Conservation (phyloP, 2,329 filamentous ascomycete genomes). For the Fusarium redolens region DNA sequence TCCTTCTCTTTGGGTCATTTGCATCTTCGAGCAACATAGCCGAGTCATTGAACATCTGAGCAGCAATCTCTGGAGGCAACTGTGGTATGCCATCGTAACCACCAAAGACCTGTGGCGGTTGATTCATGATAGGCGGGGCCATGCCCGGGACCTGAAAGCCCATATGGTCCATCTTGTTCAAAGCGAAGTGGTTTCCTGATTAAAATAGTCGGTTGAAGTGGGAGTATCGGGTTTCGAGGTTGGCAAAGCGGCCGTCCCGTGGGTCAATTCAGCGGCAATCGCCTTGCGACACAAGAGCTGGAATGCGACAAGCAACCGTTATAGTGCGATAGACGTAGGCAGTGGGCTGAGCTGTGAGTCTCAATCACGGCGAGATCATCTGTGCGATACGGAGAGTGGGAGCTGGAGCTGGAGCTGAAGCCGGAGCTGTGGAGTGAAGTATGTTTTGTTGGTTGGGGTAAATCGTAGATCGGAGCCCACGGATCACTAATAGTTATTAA, state of each 20-base stretch:
- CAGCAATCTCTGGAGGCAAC: conserved; percentile 66
- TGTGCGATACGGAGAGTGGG: background rate
- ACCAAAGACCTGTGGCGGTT: conserved; percentile 77
- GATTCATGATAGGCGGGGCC: conserved; percentile 71
- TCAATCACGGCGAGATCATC: conserved; percentile 10
- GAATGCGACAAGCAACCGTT: conserved; percentile 1
- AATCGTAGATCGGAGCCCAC: conserved; percentile 36
- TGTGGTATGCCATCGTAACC: conserved; percentile 71
- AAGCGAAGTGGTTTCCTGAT: background rate
- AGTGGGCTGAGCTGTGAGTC: background rate
- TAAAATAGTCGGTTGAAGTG: background rate
- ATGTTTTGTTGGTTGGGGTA: conserved; percentile 27
- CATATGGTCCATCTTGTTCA: conserved; percentile 58
- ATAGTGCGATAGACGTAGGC: background rate
- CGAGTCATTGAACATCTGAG: conserved; percentile 70
- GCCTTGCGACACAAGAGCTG: conserved; percentile 3
- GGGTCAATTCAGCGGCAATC: conserved; percentile 22
- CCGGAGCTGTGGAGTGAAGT: conserved; percentile 27
- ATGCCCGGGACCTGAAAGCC: conserved; percentile 69
- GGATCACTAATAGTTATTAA: conserved; percentile 31
- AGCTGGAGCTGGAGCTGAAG: background rate
- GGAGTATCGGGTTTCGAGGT: conserved; percentile 5
- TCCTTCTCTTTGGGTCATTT: conserved; percentile 87
- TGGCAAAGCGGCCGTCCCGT: conserved; percentile 15
- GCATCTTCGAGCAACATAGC: conserved; percentile 70